Evolutionary conservation across 1,284 basidiomycete genomes (phyloP).

Genomic region (Sporisorium graminicola): DNA sequence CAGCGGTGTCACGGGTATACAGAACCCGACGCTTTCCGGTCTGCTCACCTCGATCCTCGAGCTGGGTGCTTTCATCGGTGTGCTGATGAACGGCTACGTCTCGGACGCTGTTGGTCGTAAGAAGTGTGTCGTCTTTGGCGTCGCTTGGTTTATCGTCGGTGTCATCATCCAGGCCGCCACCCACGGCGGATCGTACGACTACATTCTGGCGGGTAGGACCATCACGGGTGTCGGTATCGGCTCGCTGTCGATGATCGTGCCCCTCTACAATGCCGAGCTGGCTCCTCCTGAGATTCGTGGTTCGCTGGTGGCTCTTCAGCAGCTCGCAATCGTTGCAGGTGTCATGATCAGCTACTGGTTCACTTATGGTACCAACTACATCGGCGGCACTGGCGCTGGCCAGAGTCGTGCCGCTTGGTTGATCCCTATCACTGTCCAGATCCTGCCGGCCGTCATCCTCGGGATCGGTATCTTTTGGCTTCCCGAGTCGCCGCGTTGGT

Average conservation of each 20-base stretch:
- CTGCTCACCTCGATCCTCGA: conserved; percentile 80
- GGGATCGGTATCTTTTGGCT: conserved; percentile 75
- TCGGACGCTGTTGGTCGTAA: conserved; percentile 79
- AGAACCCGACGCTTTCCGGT: conserved; percentile 79
- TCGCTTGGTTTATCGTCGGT: conserved; percentile 79
- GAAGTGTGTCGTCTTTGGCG: conserved; percentile 77
- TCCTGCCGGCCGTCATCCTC: conserved; percentile 79
- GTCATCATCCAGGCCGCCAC: conserved; percentile 77
- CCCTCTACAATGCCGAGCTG: conserved; percentile 83
- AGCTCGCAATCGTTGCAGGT: conserved; percentile 67
- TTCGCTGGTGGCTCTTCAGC: conserved; percentile 82
- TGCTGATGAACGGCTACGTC: conserved; percentile 77
- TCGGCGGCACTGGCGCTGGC: conserved; percentile 72
- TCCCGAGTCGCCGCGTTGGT: conserved; percentile 82
- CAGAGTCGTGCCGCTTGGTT: conserved; percentile 81
- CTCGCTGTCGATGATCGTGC: conserved; percentile 79
- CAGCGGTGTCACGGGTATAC: conserved; percentile 79
- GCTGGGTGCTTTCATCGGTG: conserved; percentile 80
- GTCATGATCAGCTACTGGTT: conserved; percentile 78
- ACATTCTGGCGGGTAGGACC: conserved; percentile 78
- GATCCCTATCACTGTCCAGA: conserved; percentile 80
- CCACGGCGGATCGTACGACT: conserved; percentile 74
- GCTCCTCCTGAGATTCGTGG: conserved; percentile 84
- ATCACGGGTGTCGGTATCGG: conserved; percentile 84
- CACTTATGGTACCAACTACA: conserved; percentile 78